These are phyloP conservation scores for Collybia nuda DNA, from an alignment of 768 basidiomycete species.

Conservation along the genomic window DNA sequence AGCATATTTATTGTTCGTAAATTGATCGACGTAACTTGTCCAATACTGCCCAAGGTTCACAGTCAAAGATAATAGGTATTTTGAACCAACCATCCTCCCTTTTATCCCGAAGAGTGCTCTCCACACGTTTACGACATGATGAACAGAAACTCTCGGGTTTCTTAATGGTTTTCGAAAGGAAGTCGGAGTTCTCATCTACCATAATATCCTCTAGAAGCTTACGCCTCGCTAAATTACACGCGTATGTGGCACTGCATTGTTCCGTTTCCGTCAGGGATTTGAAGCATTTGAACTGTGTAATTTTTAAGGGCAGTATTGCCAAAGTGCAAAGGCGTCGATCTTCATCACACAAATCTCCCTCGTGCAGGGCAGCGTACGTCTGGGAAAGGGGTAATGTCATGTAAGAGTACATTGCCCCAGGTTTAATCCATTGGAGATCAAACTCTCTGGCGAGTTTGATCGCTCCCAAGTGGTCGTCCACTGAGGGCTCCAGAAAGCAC, in stretches of 20 bases:
- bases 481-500: not conserved
- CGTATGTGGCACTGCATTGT: not conserved
- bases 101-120: not conserved
- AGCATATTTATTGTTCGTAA: too few species aligned
- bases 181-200: not conserved
- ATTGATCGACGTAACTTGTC: too few species aligned
- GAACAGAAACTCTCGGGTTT: not conserved
- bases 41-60: not conserved
- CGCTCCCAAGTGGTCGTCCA: not conserved
- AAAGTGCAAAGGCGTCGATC: not conserved
- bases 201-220: not conserved
- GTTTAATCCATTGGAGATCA: slow-evolving; percentile 7
- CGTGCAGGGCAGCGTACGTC: not conserved
- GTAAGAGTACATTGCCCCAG: slow-evolving; percentile 5
- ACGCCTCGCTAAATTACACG: too few species aligned
- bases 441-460: slow-evolving; percentile 3
- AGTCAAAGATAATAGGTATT: not conserved
- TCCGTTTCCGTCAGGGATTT: not conserved
- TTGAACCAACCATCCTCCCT: not conserved
- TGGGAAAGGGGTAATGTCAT: slow-evolving; percentile 2
- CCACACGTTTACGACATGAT: not conserved
- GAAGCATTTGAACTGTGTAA: not conserved
- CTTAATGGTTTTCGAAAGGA: not conserved
- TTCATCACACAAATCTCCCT: not conserved
- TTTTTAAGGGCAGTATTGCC: not conserved